Evolutionary conservation across 2,329 filamentous ascomycete genomes (phyloP), one percentile per base, ranked within the genome.

Genomic region (Fusarium chaquense): DNA sequence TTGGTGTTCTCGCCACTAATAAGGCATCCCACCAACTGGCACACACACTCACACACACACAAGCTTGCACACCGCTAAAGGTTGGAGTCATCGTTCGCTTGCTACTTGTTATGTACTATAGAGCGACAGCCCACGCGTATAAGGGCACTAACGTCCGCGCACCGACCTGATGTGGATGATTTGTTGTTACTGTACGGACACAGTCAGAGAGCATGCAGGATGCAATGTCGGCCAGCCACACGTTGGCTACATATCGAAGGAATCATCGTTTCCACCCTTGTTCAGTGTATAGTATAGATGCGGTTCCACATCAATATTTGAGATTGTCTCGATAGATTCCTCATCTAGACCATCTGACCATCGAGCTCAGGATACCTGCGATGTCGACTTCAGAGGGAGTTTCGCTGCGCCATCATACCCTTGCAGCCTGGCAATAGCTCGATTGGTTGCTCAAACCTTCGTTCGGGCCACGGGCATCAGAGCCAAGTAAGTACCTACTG

Each of bases 321-420:
- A 60, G 53, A 65, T 62, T 45, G 49, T 40, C 57, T 59, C 63
- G 56, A 30, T 57, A 41, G 50, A 61, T 54, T 69, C 65, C 56
- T 57, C 50, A 55, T 62, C 41, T 40, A 33, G 43, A 30, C 38
- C 16, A 32, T 46, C 44, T 46, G 28, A 30, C 44, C 44, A 32
- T 46, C 28, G 44, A 58, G 64, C 58, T 59, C 40, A 32, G 49
- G 49, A 47, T 51, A 49, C 49, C 51, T 70, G 41, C 43, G 45
- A 69, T 43, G 52, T 41, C n/a, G 51, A 54, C 35, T 46, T 55
- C 38, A 30, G 38, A 62, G 59, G 66, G 44, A 52, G 62, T 63
- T 58, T 24, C 33, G 41, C 70, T 74, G 72, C 65, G 72, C 72
- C 62, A 71, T 70, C 26, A 36, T 67, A 67, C 57, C 62, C 58